Conservation (phyloP, 768 basidiomycete genomes). For the Phylloporus scabripes region DNA sequence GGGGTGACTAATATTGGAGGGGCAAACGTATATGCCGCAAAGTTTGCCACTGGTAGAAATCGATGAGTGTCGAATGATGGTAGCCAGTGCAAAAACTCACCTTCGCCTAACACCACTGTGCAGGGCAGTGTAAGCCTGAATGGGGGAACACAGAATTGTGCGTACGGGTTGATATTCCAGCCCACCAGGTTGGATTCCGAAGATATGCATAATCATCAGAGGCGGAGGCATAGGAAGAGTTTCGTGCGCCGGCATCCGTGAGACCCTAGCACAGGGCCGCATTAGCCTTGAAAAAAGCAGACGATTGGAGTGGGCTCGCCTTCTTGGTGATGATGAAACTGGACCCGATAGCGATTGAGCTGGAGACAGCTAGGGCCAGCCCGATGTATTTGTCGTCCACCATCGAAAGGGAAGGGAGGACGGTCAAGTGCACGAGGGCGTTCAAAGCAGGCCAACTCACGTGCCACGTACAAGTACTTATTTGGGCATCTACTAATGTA, state of each 20-base stretch:
- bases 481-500: slow-evolving; percentile 13
- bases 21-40: slow-evolving; percentile 96
- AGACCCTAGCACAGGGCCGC: slow-evolving; percentile 57
- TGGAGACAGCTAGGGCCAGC: slow-evolving; percentile 78
- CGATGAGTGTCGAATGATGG: not conserved
- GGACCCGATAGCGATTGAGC: slow-evolving; percentile 84
- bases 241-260: slow-evolving; percentile 71
- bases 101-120: slow-evolving; percentile 90
- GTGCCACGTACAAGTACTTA: slow-evolving; percentile 13
- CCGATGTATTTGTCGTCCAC: slow-evolving; percentile 96
- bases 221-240: slow-evolving; percentile 46
- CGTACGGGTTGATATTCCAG: slow-evolving; percentile 87
- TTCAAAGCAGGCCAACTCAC: slow-evolving; percentile 10
- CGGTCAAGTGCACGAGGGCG: not conserved
- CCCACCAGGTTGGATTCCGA: slow-evolving; percentile 95
- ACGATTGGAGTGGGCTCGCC: slow-evolving; percentile 38
- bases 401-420: slow-evolving; percentile 35
- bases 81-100: slow-evolving; percentile 38
- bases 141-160: slow-evolving; percentile 17
- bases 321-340: slow-evolving; percentile 99
- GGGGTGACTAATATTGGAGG: slow-evolving; percentile 98
- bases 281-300: slow-evolving; percentile 9
- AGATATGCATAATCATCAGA: slow-evolving; percentile 86
- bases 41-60: slow-evolving; percentile 61
- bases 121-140: slow-evolving; percentile 4